Evolutionary conservation across 2,329 filamentous ascomycete species (phyloP).

Genomic region (Fusarium sambucinum): DNA sequence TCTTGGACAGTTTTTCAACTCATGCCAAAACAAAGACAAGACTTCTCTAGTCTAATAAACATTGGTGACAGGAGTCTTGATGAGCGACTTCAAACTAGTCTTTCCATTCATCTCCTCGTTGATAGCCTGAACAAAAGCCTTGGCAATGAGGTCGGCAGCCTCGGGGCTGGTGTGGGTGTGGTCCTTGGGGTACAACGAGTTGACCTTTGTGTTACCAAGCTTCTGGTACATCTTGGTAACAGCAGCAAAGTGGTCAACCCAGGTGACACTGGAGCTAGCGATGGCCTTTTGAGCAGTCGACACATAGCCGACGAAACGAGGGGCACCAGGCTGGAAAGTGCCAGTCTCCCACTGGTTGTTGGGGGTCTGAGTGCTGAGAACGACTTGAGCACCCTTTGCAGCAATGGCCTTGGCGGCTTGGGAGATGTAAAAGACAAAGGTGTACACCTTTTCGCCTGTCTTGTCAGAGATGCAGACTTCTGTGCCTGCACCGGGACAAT

Average conservation of each 20-base stretch:
- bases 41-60: constrained; percentile 32
- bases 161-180: constrained; percentile 71
- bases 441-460: constrained; percentile 65
- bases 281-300: constrained; percentile 55
- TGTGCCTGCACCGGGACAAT: constrained; percentile 66
- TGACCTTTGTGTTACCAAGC: constrained; percentile 62
- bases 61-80: constrained; percentile 46
- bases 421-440: constrained; percentile 70
- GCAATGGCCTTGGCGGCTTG: constrained; percentile 67
- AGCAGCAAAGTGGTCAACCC: constrained; percentile 72
- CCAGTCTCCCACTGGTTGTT: constrained; percentile 72
- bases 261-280: constrained; percentile 59
- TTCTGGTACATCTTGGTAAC: constrained; percentile 65
- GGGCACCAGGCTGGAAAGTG: constrained; percentile 59
- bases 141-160: constrained; percentile 67
- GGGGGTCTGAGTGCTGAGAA: constrained; percentile 68
- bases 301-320: constrained; percentile 69
- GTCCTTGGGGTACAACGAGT: constrained; percentile 68
- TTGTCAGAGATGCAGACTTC: constrained; percentile 61
- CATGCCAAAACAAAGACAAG: rapidly evolving
- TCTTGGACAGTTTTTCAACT: rapidly evolving
- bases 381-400: constrained; percentile 69
- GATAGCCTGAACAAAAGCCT: constrained; percentile 62
- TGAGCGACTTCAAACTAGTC: constrained; percentile 43
- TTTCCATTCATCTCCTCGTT: constrained; percentile 48